phyloP scores from a whole-genome alignment of 116 monocot genomes.

The Papilionanthe hybrid region DNA sequence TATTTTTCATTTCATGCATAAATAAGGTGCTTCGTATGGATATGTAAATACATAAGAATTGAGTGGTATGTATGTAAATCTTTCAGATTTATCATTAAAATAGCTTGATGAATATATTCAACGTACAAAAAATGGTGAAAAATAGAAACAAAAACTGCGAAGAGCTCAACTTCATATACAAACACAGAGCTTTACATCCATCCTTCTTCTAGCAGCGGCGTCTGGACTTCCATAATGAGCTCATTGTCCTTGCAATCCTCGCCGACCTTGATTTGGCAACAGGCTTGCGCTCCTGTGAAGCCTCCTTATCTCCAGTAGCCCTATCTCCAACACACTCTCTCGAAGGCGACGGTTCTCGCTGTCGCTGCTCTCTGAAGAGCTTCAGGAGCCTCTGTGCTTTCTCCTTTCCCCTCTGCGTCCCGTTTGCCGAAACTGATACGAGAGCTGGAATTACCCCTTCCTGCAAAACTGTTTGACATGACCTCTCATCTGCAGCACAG shows the following conservation, averaged over 20 bases:
- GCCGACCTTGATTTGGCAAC: constrained; percentile 45
- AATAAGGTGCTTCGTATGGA: too few species aligned
- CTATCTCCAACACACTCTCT: neutral
- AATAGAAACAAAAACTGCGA: too few species aligned
- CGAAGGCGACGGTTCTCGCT: constrained; percentile 30
- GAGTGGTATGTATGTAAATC: too few species aligned
- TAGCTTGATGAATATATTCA: too few species aligned
- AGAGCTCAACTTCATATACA: too few species aligned
- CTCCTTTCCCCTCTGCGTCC: constrained; percentile 46
- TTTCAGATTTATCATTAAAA: too few species aligned
- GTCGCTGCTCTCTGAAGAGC: constrained; percentile 65
- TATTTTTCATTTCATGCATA: too few species aligned
- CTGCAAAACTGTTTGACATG: constrained; percentile 57
- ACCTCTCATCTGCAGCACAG: constrained; percentile 47
- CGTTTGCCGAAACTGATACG: constrained; percentile 46
- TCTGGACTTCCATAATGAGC: constrained; percentile 44
- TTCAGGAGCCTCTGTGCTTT: constrained; percentile 62
- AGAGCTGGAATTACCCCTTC: constrained; percentile 76
- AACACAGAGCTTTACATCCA: neutral
- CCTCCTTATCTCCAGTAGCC: too few species aligned
- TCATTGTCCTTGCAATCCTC: constrained; percentile 39
- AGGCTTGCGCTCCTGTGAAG: constrained; percentile 12
- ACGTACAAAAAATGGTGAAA: too few species aligned
- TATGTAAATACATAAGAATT: too few species aligned
- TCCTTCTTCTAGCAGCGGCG: neutral